Evolutionary conservation across 2,329 filamentous ascomycete species (phyloP).

Genomic region (Pseudogymnoascus sp.): DNA sequence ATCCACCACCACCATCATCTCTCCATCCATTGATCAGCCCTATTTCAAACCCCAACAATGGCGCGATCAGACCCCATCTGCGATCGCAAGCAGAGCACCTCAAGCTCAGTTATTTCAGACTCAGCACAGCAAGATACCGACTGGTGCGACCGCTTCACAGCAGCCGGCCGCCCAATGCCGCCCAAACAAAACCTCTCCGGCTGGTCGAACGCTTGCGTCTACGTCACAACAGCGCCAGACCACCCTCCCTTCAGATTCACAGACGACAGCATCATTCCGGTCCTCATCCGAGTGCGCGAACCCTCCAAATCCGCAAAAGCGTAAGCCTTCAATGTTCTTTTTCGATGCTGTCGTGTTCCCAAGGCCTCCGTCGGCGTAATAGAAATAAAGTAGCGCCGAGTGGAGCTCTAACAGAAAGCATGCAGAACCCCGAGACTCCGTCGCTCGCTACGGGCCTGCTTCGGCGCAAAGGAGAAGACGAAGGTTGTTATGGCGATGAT

Average conservation of each 20-base stretch:
- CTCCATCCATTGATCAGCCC: neutral
- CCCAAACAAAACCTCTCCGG: slow-evolving; percentile 12
- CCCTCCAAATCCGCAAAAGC: neutral
- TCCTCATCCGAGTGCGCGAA: slow-evolving; percentile 17
- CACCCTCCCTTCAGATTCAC: slow-evolving; percentile 22
- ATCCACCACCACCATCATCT: neutral
- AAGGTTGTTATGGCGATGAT: slow-evolving; percentile 25
- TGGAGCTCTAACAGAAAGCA: no score
- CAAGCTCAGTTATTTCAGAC: neutral
- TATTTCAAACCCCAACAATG: neutral
- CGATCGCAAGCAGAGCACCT: neutral
- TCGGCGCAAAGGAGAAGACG: neutral
- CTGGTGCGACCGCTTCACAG: slow-evolving; percentile 19
- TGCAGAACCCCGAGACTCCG: neutral
- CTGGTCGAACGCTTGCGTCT: slow-evolving; percentile 16
- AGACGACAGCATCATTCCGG: slow-evolving; percentile 27
- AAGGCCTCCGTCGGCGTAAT: no score
- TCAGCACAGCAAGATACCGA: neutral
- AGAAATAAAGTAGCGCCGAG: neutral
- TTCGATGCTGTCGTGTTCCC: no score
- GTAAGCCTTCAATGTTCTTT: no score
- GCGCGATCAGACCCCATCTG: neutral
- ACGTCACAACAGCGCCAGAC: slow-evolving; percentile 15
- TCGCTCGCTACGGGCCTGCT: neutral
- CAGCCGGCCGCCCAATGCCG: slow-evolving; percentile 22